These are phyloP conservation scores for Parastagonospora avenae DNA, from an alignment of 2,329 filamentous ascomycete genomes.

Conservation along the genomic window DNA sequence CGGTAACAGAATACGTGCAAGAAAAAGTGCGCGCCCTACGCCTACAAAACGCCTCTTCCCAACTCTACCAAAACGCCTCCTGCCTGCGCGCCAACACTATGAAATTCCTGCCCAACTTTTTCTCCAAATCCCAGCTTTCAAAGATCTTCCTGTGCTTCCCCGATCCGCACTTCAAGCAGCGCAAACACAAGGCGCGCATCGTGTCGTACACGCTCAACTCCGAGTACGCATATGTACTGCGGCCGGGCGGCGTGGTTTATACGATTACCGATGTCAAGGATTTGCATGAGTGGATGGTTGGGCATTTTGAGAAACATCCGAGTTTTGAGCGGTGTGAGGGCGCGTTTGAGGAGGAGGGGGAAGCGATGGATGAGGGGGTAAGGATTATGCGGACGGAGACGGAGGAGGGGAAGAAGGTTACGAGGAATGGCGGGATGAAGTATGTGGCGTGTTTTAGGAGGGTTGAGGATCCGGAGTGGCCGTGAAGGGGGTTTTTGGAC, in stretches of 20 bases:
- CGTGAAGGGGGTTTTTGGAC: slow-evolving; percentile 65
- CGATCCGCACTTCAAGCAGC: slow-evolving; percentile 95
- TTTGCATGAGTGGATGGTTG: slow-evolving; percentile 90
- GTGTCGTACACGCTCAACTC: slow-evolving; percentile 86
- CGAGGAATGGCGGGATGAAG: slow-evolving; percentile 86
- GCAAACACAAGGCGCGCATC: slow-evolving; percentile 97
- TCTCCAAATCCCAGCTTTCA: slow-evolving; percentile 76
- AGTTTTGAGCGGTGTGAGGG: slow-evolving; percentile 74
- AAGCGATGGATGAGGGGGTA: slow-evolving; percentile 73
- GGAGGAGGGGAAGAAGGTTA: slow-evolving; percentile 97
- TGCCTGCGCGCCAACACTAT: slow-evolving; percentile 94
- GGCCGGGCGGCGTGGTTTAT: slow-evolving; percentile 85
- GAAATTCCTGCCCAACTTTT: slow-evolving; percentile 99
- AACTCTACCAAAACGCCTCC: slow-evolving; percentile 80
- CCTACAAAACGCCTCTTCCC: slow-evolving; percentile 60
- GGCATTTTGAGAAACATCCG: slow-evolving; percentile 77
- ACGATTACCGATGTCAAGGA: slow-evolving; percentile 98
- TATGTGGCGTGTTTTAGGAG: slow-evolving; percentile 88
- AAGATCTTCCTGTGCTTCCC: slow-evolving; percentile 99
- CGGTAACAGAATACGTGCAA: slow-evolving; percentile 89
- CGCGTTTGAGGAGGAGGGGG: slow-evolving; percentile 63
- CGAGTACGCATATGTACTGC: slow-evolving; percentile 88
- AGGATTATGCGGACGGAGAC: slow-evolving; percentile 80
- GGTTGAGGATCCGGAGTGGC: slow-evolving; percentile 79
- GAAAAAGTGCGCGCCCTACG: slow-evolving; percentile 85